A percentile compares a stretch with the other conserved stretches of the same genome.
Conservation (phyloP, 257 asterid species). For the Solanum dulcamara region DNA sequence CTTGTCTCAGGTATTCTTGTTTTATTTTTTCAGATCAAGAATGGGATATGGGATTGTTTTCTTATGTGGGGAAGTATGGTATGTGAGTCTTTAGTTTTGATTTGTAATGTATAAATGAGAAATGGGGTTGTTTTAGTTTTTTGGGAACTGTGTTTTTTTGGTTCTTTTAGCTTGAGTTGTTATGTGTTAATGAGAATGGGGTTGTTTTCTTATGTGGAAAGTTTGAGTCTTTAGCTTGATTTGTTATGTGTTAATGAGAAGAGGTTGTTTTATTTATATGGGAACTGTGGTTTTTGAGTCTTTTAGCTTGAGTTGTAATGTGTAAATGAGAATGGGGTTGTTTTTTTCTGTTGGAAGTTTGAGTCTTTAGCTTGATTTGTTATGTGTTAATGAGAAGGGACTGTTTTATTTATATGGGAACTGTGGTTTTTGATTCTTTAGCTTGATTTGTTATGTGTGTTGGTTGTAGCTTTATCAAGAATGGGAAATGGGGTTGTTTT, state of each 20-base stretch:
- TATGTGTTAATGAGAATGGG: neutral
- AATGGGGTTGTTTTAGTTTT: neutral
- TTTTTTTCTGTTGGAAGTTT: neutral
- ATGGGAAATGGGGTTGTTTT: neutral
- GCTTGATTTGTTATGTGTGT: neutral
- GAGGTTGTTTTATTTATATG: neutral
- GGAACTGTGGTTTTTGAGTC: neutral
- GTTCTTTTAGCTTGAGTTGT: neutral
- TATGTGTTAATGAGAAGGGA: conserved; percentile 5
- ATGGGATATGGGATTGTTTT: neutral
- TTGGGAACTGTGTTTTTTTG: neutral
- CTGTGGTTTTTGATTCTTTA: neutral
- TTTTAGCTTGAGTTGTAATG: neutral
- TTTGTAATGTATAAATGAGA: neutral
- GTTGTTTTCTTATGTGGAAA: neutral
- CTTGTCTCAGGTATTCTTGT: conserved; percentile 40
- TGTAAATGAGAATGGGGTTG: conserved; percentile 6
- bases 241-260: neutral
- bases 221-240: neutral
- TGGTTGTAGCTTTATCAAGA: too few relatives aligned
- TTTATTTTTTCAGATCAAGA: neutral
- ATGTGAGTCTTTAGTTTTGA: neutral
- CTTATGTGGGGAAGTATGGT: neutral
- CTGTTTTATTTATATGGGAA: neutral
- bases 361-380: neutral